Percentiles rank a stretch among this genome's conserved stretches.
Evolutionary conservation across 2,329 filamentous ascomycete genomes (phyloP).

Genomic region (Arthrinium phaeospermum): DNA sequence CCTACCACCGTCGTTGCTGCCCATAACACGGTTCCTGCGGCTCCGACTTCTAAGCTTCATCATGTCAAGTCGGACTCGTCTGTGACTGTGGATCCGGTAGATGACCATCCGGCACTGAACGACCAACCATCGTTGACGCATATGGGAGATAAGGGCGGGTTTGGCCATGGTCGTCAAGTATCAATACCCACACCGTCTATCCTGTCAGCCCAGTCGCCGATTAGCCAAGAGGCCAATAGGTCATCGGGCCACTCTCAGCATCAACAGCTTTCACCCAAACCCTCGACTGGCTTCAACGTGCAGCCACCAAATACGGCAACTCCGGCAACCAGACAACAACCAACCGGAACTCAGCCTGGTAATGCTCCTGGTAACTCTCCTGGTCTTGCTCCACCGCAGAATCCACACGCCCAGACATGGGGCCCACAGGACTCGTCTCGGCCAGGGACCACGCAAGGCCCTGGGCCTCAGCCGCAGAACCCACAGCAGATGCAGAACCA

Average conservation of each 20-base stretch:
- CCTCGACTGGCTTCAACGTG: background rate
- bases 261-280: background rate
- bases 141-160: background rate
- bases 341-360: background rate
- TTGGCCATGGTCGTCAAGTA: background rate
- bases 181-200: background rate
- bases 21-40: background rate
- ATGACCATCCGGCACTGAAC: conserved; percentile 4
- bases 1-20: conserved; percentile 15
- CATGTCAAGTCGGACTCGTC: conserved; percentile 1
- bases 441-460: conserved; percentile 1
- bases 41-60: background rate
- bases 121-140: conserved; percentile 11
- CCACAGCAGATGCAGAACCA: conserved; percentile 13
- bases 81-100: background rate
- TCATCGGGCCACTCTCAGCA: background rate
- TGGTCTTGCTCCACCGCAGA: background rate
- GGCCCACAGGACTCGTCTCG: background rate
- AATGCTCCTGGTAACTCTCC: background rate
- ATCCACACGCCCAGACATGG: background rate
- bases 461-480: conserved; percentile 17
- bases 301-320: background rate
- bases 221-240: background rate
- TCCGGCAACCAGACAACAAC: background rate
- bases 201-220: background rate